A percentile compares a stretch with the other conserved stretches of the same genome.
Evolutionary conservation across 2,329 filamentous ascomycete species (phyloP).

Genomic region (Xylariomycetidae sp.): DNA sequence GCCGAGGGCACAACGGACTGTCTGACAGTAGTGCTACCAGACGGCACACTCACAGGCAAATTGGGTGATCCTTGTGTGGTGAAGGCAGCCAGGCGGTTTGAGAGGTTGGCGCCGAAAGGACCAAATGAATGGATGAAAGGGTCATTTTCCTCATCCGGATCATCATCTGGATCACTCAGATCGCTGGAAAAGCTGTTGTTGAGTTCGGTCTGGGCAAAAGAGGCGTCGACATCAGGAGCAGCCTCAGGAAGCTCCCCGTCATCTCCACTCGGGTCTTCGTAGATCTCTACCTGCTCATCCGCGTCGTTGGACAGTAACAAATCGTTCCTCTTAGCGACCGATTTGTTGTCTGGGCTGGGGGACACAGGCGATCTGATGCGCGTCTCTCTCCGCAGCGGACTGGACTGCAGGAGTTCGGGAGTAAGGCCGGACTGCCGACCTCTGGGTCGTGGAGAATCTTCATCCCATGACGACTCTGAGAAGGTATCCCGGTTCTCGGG

Average conservation of each 20-base stretch:
- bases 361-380: slow-evolving; percentile 74
- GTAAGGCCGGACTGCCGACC: slow-evolving; percentile 21
- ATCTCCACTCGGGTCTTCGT: slow-evolving; percentile 64
- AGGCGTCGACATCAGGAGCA: slow-evolving; percentile 21
- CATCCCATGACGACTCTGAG: slow-evolving; percentile 69
- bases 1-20: slow-evolving; percentile 20
- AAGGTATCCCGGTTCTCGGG: slow-evolving; percentile 44
- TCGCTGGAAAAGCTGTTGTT: slow-evolving; percentile 55
- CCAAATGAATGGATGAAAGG: slow-evolving; percentile 90
- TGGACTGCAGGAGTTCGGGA: slow-evolving; percentile 49
- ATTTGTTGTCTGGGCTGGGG: slow-evolving; percentile 44
- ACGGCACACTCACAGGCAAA: slow-evolving; percentile 21
- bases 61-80: slow-evolving; percentile 62
- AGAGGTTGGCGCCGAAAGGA: slow-evolving; percentile 79
- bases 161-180: slow-evolving; percentile 49
- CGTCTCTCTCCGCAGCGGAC: slow-evolving; percentile 51
- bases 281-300: slow-evolving; percentile 57
- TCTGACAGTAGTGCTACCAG: slow-evolving; percentile 17
- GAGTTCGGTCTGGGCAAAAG: slow-evolving; percentile 47
- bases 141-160: slow-evolving; percentile 91
- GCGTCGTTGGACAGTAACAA: slow-evolving; percentile 36
- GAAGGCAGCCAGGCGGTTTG: slow-evolving; percentile 78
- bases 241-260: slow-evolving; percentile 42
- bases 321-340: slow-evolving; percentile 38
- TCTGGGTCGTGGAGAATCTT: slow-evolving; percentile 47